Conservation (phyloP, 169 alveolate genomes). For the Blepharisma undulans region DNA sequence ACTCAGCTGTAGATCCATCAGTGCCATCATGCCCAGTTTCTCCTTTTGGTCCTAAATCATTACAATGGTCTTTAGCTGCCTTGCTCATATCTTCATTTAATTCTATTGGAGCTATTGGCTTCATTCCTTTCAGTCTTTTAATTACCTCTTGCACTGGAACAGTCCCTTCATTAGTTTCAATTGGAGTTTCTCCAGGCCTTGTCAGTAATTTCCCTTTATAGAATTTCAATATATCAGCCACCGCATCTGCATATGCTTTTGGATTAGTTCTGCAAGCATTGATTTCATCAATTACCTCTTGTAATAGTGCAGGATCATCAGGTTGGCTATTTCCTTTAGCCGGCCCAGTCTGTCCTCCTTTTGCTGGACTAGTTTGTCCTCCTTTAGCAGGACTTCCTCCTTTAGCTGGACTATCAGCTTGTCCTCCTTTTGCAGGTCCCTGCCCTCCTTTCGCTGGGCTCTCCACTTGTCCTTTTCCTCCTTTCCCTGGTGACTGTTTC, state of each 20-base stretch:
- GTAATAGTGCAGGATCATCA: neutral
- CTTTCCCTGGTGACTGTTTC: neutral
- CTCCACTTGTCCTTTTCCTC: neutral
- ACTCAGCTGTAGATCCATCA: neutral
- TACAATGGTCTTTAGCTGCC: constrained; percentile 69
- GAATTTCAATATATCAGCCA: neutral
- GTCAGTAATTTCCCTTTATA: neutral
- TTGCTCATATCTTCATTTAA: constrained; percentile 48
- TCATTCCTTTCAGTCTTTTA: constrained; percentile 38
- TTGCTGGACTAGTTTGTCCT: neutral
- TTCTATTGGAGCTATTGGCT: constrained; percentile 41
- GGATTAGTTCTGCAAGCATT: constrained; percentile 12
- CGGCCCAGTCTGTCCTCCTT: neutral
- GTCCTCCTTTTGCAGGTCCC: neutral
- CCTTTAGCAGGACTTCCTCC: neutral
- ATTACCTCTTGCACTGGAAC: constrained; percentile 46
- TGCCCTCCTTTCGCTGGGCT: neutral
- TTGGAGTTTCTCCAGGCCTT: neutral
- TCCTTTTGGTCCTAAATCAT: constrained; percentile 77
- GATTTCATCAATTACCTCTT: constrained; percentile 19
- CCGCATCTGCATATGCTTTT: neutral
- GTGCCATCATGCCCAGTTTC: constrained; percentile 32
- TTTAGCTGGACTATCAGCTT: neutral
- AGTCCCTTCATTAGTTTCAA: constrained; percentile 21
- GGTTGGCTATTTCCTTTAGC: neutral